phyloP scores from a whole-genome alignment of 306 rosid genomes.

The Citrullus colocynthis region DNA sequence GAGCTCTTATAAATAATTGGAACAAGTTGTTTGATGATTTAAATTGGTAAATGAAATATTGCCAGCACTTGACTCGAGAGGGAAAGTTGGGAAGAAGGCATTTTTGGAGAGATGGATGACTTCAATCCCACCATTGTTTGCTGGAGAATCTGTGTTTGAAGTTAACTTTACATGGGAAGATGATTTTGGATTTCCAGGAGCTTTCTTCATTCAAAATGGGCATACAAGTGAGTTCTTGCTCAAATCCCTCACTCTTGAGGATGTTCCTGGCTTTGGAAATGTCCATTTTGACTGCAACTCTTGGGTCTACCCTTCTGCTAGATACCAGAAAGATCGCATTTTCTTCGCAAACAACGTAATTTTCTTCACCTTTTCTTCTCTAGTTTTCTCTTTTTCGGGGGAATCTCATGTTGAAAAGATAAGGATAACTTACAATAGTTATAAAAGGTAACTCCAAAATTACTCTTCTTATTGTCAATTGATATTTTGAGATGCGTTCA shows the following conservation, averaged over 20 bases:
- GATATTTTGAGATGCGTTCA: too few relatives aligned
- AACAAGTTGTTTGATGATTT: background rate
- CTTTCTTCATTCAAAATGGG: constrained; percentile 44
- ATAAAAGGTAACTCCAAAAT: too few relatives aligned
- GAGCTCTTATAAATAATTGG: too few relatives aligned
- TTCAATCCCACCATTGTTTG: constrained; percentile 24
- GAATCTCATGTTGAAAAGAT: too few relatives aligned
- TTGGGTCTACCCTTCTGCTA: constrained; percentile 57
- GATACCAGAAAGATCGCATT: constrained; percentile 42
- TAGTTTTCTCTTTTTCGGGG: too few relatives aligned
- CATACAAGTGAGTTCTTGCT: constrained; percentile 62
- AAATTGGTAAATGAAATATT: background rate
- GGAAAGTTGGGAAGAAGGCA: constrained; percentile 46
- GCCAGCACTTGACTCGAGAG: constrained; percentile 33
- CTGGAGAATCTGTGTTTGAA: constrained; percentile 38
- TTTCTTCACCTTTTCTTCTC: background rate
- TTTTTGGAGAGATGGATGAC: constrained; percentile 48
- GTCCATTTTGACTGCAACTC: constrained; percentile 75
- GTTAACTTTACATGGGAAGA: constrained; percentile 55
- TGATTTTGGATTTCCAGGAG: constrained; percentile 54
- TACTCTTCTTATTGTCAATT: too few relatives aligned
- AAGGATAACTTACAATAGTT: too few relatives aligned
- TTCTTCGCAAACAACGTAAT: constrained; percentile 50
- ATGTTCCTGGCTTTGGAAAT: constrained; percentile 48
- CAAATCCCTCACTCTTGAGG: constrained; percentile 43